Conservation (phyloP, 495 filamentous ascomycete species). For the Podospora pseudocomata region DNA sequence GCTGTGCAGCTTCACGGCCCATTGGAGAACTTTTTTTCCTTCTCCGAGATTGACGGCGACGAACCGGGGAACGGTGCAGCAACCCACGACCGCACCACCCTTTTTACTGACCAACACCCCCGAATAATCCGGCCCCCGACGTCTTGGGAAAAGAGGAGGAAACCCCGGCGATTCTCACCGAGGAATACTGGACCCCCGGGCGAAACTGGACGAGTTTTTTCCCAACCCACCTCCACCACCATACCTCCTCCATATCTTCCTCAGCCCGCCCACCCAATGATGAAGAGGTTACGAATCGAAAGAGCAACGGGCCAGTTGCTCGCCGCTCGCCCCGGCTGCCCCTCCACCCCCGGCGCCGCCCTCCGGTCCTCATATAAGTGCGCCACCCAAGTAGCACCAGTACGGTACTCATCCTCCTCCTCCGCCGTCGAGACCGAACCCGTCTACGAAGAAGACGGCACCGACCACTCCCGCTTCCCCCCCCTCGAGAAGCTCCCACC, state of each 20-base stretch:
- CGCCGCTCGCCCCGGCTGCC: conserved; percentile 25
- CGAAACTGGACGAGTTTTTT: neutral
- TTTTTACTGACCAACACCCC: neutral
- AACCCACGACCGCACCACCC: conserved; percentile 18
- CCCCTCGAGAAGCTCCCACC: conserved; percentile 30
- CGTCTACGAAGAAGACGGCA: conserved; percentile 17
- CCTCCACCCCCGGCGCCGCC: conserved; percentile 39
- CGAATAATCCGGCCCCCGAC: neutral
- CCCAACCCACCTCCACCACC: neutral
- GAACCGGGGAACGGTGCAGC: conserved; percentile 9
- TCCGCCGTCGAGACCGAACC: conserved; percentile 21
- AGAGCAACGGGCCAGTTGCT: conserved; percentile 39
- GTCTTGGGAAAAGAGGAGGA: neutral
- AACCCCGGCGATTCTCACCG: neutral
- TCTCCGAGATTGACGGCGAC: conserved; percentile 25
- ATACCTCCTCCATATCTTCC: conserved; percentile 3
- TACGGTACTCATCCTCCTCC: conserved; percentile 23
- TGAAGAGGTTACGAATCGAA: conserved; percentile 43
- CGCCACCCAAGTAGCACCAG: conserved; percentile 11
- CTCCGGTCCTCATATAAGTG: conserved; percentile 25
- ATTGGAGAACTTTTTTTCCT: conserved; percentile 35
- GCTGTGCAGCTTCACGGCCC: conserved; percentile 5
- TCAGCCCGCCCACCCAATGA: conserved; percentile 18
- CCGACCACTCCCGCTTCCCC: conserved; percentile 24
- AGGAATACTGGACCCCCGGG: neutral